These are phyloP conservation scores for Royoungia palumana DNA, from an alignment of 768 basidiomycete species.

Conservation along the genomic window DNA sequence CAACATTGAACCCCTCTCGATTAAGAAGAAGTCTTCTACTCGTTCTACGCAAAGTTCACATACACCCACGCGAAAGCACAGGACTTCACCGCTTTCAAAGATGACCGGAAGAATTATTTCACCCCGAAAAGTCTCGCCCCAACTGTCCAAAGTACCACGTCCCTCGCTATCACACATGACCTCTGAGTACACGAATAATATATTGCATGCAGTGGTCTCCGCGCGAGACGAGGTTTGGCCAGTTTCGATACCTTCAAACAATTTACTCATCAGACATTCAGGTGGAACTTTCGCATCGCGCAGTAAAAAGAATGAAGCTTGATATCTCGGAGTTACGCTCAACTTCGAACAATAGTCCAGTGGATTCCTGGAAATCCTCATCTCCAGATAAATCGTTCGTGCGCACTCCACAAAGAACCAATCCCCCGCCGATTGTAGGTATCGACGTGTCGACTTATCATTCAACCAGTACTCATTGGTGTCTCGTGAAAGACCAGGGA, in stretches of 20 bases:
- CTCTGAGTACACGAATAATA: slow-evolving; percentile 41
- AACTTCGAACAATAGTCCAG: slow-evolving; percentile 20
- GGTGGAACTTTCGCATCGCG: slow-evolving; percentile 69
- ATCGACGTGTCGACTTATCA: slow-evolving; percentile 2
- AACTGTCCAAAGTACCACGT: slow-evolving; percentile 38
- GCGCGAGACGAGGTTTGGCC: slow-evolving; percentile 62
- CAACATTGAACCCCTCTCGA: slow-evolving; percentile 72
- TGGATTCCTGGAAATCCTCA: slow-evolving; percentile 42
- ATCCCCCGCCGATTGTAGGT: slow-evolving; percentile 42
- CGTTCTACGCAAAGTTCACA: slow-evolving; percentile 41
- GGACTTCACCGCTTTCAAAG: slow-evolving; percentile 53
- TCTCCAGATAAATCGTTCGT: slow-evolving; percentile 55
- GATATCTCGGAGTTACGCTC: slow-evolving; percentile 51
- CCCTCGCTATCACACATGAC: slow-evolving; percentile 22
- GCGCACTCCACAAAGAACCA: slow-evolving; percentile 44
- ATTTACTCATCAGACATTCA: slow-evolving; percentile 26
- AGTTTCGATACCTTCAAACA: not conserved
- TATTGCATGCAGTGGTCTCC: slow-evolving; percentile 48
- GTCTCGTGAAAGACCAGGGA: slow-evolving; percentile 58
- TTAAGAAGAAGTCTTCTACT: slow-evolving; percentile 78
- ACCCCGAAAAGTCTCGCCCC: slow-evolving; percentile 55
- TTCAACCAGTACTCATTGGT: slow-evolving; percentile 5
- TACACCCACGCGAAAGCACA: slow-evolving; percentile 37
- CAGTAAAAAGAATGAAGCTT: slow-evolving; percentile 71
- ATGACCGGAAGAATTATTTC: slow-evolving; percentile 42